Evolutionary conservation across 1,284 basidiomycete species (phyloP), one percentile per base, ranked within the genome.

Genomic region (Leccinum fuscescens): DNA sequence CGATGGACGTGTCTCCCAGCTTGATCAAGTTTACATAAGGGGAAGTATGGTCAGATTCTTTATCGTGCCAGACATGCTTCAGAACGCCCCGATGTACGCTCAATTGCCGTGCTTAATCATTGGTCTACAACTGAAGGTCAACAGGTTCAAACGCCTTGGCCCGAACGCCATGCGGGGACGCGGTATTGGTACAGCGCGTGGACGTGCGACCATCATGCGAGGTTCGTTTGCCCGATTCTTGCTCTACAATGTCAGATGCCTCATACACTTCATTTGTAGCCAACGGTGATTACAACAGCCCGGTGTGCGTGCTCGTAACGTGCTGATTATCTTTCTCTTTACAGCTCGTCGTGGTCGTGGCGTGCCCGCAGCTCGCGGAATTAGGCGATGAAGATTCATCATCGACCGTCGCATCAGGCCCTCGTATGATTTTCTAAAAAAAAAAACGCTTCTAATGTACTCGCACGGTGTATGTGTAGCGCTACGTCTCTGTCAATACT

Each of bases 51-150:
- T 96, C 71, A 86, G 95, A 69, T 98, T 98, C 83, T 96, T 98
- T 81, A 98, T 99, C 74, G 97, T 99, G 27, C 97, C 97, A 54
- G 97, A 99, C 77, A 98, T 99, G 91, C 82, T 99, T 67, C 93
- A 98, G 73, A 98, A 99, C 75, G 97, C 97, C 27, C 97, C 97
- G 20, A 99, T 99, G 97, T 96, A 74, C 77, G 92, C 82, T 42
- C 59, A 39, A 27, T 24, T 49, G 57, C 33, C 44, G 42, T 7
- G 4, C 22, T 35, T 24, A 20, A 42, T 33, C 3, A 29, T 56
- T 57, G 20, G 33, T 50, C 42, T 63, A 29, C 31, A 33, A 49
- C 64, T 68, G 33, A 72, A 56, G n/a, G 22, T 56, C 37, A 46
- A 42, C 69, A 97, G 94, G 94, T 98, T 99, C 81, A 99, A 99